Evolutionary conservation across 805 yeast genomes (phyloP), one percentile per base, ranked within the genome.

Genomic region (Pichia cephalocereana): DNA sequence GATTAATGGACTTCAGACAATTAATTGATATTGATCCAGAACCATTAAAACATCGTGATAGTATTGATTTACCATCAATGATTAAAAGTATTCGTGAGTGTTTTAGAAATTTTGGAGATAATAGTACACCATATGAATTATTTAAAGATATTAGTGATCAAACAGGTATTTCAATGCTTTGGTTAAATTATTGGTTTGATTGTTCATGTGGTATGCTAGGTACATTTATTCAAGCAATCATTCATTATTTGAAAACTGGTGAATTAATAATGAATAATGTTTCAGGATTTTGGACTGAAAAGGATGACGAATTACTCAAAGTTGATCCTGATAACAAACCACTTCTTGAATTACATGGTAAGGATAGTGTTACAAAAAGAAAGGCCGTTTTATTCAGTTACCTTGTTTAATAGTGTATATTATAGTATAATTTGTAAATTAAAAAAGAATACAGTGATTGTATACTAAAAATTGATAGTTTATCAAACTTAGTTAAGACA

Each of bases 131-230:
- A 0, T 56, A 52, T 43, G 65, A 60, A 9, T 52, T 64, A 41
- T 62, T 60, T 49, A 58, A 60, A 42, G 58, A 54, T 14, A 50
- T 63, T 46, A 54, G 58, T 46, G 64, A 61, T 43, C 57, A 55
- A 42, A 58, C 63, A 12, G 65, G 65, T 1, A 47, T 64, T 26
- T 60, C 63, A 6, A 45, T 59, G 54, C 56, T 61, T 41, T 64
- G 68, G 68, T 52, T 61, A 27, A 58, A 57, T 39, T 61, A 61
- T 43, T 64, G 68, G 68, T 64, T 60, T 54, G 65, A 62, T 46
- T 62, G 66, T 45, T 62, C 65, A 8, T 63, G 65, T 52, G 67
- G 68, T 43, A 61, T 61, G 53, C 55, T 63, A 36, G 62, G 56
- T 38, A 51, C 61, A 6, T 63, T 63, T 34, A 52, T 61, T 48